Percentiles rank a stretch among this genome's conserved stretches.
Evolutionary conservation across 331 rosid species (phyloP).

Genomic region (Stylosanthes scabra): DNA sequence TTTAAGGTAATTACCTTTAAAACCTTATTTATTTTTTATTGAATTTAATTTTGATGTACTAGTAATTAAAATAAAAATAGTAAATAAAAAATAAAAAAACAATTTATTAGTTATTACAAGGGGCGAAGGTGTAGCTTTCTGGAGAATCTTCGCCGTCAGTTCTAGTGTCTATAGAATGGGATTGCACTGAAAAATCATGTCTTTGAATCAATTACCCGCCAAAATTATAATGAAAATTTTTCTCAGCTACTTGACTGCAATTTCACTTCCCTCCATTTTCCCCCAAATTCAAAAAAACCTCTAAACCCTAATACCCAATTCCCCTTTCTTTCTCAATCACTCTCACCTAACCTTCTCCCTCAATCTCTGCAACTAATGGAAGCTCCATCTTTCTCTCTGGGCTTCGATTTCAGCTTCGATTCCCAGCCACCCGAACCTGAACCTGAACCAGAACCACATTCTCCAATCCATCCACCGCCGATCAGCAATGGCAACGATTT

Average conservation of each 20-base stretch:
- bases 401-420: slow-evolving; percentile 66
- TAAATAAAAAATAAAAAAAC: neutral
- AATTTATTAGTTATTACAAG: neutral
- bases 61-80: no score
- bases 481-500: slow-evolving; percentile 34
- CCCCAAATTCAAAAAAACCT: slow-evolving; percentile 20
- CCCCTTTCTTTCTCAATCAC: neutral
- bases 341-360: neutral
- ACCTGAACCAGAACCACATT: neutral
- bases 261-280: slow-evolving; percentile 37
- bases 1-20: no score
- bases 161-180: no score
- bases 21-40: no score
- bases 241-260: neutral
- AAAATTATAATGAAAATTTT: neutral
- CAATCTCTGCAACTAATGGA: slow-evolving; percentile 51
- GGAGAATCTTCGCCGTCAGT: neutral
- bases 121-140: neutral
- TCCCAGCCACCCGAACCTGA: slow-evolving; percentile 33
- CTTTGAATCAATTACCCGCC: slow-evolving; percentile 31
- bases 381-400: slow-evolving; percentile 88
- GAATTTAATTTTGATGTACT: no score
- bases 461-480: slow-evolving; percentile 12
- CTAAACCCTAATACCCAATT: neutral
- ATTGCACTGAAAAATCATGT: no score